Percentiles rank a stretch among this genome's conserved stretches.
Conservation (phyloP, 805 yeast genomes). For the Schizosaccharomyces pombe region DNA sequence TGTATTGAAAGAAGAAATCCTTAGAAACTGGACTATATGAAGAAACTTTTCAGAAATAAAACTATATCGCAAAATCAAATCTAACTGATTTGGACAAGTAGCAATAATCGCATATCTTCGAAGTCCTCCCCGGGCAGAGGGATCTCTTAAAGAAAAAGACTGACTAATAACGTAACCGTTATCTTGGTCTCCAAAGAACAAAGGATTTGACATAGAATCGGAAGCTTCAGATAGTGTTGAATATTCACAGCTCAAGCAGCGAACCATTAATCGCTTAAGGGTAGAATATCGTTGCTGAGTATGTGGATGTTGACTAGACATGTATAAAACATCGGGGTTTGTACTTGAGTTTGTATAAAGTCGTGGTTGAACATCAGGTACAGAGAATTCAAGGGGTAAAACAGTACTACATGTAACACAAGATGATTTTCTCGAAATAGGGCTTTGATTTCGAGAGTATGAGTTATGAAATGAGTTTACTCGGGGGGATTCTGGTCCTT, state of each 20-base stretch:
- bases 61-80: not conserved
- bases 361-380: not conserved
- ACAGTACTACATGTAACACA: not conserved
- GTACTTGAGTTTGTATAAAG: not conserved
- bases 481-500: not conserved
- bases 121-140: not conserved
- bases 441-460: not conserved
- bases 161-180: constrained; percentile 7
- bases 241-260: constrained; percentile 11
- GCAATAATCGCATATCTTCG: constrained; percentile 1
- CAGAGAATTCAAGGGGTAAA: not conserved
- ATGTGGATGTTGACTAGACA: constrained; percentile 13
- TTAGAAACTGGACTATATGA: not conserved
- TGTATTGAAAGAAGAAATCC: not conserved
- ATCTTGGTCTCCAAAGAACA: constrained; percentile 7
- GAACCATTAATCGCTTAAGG: constrained; percentile 13
- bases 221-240: not conserved
- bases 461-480: not conserved
- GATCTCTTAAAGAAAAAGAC: not conserved
- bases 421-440: not conserved
- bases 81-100: not conserved
- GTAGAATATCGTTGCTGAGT: constrained; percentile 12
- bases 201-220: constrained; percentile 1
- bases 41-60: not conserved
- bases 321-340: constrained; percentile 3